Conservation (phyloP, 2,329 filamentous ascomycete species). For the Trichophyton mentagrophytes region DNA sequence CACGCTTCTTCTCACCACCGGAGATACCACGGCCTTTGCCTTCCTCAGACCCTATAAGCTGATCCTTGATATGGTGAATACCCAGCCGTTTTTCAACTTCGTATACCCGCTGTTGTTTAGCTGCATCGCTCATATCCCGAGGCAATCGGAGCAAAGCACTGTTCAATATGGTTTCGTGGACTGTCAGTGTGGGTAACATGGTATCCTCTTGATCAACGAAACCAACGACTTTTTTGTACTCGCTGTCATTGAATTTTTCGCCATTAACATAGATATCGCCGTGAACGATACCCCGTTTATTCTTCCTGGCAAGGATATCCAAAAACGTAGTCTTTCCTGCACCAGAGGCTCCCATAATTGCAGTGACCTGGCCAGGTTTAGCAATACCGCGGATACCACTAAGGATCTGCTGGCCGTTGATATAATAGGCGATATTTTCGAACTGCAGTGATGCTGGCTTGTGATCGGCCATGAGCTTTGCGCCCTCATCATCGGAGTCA, state of each 20-base stretch:
- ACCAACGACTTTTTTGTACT: constrained; percentile 84
- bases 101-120: constrained; percentile 82
- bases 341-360: constrained; percentile 96
- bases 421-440: constrained; percentile 69
- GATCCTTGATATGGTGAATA: constrained; percentile 86
- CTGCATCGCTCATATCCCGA: constrained; percentile 68
- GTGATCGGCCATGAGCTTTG: constrained; percentile 80
- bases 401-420: constrained; percentile 82
- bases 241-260: constrained; percentile 68
- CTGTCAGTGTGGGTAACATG: constrained; percentile 87
- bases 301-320: constrained; percentile 91
- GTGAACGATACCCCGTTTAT: constrained; percentile 67
- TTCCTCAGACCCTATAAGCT: constrained; percentile 91
- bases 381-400: constrained; percentile 69
- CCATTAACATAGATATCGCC: constrained; percentile 91
- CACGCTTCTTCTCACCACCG: constrained; percentile 88
- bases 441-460: constrained; percentile 83
- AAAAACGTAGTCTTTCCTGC: constrained; percentile 96
- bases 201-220: constrained; percentile 98
- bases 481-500: constrained; percentile 75
- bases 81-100: constrained; percentile 95
- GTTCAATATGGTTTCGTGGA: constrained; percentile 93
- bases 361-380: constrained; percentile 88
- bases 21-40: constrained; percentile 89
- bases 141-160: constrained; percentile 88